These are phyloP conservation scores for Arthroderma sp. DNA, from an alignment of 2,329 filamentous ascomycete genomes.

Conservation along the genomic window DNA sequence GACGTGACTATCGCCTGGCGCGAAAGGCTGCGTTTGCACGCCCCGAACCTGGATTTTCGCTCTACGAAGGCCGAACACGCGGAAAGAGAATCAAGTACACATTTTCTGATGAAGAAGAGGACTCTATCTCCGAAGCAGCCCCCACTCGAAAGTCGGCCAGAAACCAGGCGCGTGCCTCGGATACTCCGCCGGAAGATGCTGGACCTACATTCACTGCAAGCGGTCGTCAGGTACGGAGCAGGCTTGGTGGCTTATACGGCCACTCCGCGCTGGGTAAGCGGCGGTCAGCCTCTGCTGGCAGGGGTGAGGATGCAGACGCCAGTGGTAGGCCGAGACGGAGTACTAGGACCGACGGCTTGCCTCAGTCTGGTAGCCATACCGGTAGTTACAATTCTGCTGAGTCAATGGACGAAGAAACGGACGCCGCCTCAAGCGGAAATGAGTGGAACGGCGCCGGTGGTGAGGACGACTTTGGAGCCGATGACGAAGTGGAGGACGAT, in stretches of 20 bases:
- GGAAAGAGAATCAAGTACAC: conserved; percentile 96
- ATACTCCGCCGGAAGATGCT: conserved; percentile 53
- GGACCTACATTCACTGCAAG: conserved; percentile 64
- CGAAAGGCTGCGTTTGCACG: conserved; percentile 79
- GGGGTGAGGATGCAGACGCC: conserved; percentile 27
- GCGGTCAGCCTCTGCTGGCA: conserved; percentile 31
- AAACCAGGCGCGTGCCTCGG: conserved; percentile 51
- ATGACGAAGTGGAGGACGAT: conserved; percentile 32
- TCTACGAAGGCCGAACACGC: conserved; percentile 91
- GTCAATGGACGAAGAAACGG: conserved; percentile 54
- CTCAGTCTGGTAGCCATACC: conserved; percentile 33
- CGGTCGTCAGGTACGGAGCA: conserved; percentile 60
- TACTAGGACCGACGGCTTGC: conserved; percentile 14
- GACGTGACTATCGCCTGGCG: conserved; percentile 76
- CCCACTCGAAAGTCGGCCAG: conserved; percentile 52
- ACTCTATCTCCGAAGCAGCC: conserved; percentile 47
- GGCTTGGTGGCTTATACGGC: conserved; percentile 42
- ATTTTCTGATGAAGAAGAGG: conserved; percentile 77
- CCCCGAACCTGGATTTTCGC: conserved; percentile 76
- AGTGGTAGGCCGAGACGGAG: conserved; percentile 32
- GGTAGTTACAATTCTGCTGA: conserved; percentile 47
- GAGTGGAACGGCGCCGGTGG: conserved; percentile 67
- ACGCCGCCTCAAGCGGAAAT: conserved; percentile 43
- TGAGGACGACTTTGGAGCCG: conserved; percentile 54
- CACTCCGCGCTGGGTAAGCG: conserved; percentile 44